Base-by-base conservation (phyloP, 306 rosid species). In the Lathyrus aphaca region DNA sequence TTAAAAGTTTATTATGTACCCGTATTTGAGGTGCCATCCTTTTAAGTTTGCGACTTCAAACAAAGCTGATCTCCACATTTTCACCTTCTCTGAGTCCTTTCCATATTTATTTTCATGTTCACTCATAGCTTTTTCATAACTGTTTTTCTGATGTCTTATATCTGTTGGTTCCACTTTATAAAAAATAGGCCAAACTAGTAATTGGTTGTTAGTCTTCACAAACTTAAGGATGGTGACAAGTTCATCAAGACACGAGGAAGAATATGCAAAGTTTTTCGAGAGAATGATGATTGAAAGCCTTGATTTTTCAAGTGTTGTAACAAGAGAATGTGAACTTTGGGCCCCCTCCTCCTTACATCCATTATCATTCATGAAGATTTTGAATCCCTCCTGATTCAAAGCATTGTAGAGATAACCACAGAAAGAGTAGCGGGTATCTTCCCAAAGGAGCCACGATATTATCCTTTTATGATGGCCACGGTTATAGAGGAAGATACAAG, bases 221-320 rank as follows among this genome's bases (percentile, higher is more conserved):
- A 12, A 3, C 19, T 55, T 51, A 39, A 72, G 40, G 1, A 73
- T 51, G 0, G 1, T 39, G 0, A 18, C n/a, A 29, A 75, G 74
- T 42, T 75, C 74, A 4, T 59, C 64, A 25, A 60, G 70, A 16
- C 65, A 60, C 19, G n/a, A 49, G 0, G 39, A 2, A 6, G 75
- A 76, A 38, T 6, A 9, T 8, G 80, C 70, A 61, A 60, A 76
- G 13, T 60, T 49, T 6, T 23, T 9, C 17, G 75, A 76, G 0
- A 76, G 19, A 40, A 76, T 64, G 14, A 76, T 9, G 5, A 76
- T 60, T 1, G 70, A 60, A 60, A 68, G 50, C 27, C 65, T 76
- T 37, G 80, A 75, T 4, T 4, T 17, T 32, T 37, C 35, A 57
- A 58, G 58, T 11, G 46, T 44, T 2, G 11, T 2, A 9, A 18